These are phyloP conservation scores for Elsinoe fawcettii DNA, from an alignment of 2,329 filamentous ascomycete species.

Conservation along the genomic window DNA sequence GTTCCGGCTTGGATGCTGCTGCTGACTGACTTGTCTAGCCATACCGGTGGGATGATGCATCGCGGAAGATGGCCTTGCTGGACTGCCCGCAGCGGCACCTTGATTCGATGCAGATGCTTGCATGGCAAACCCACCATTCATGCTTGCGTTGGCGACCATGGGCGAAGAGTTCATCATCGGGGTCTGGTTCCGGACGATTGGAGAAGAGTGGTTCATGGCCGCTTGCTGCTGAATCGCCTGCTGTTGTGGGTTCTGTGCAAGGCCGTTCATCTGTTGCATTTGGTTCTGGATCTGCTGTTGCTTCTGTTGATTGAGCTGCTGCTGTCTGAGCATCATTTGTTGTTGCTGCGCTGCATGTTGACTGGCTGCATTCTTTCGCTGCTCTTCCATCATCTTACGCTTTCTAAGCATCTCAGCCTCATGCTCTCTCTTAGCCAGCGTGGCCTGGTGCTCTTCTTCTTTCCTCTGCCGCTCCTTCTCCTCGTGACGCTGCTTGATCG, in stretches of 20 bases:
- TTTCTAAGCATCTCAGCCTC: conserved; percentile 30
- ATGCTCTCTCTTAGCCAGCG: conserved; percentile 27
- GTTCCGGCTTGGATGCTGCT: conserved; percentile 28
- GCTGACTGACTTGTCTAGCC: conserved; percentile 33
- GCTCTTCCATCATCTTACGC: conserved; percentile 29
- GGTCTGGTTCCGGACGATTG: conserved; percentile 42
- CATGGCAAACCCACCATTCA: conserved; percentile 40
- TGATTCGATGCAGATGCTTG: conserved; percentile 58
- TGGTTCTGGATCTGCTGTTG: conserved; percentile 35
- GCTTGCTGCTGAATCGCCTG: conserved; percentile 42
- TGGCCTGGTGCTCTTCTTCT: conserved; percentile 49
- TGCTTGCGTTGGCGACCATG: conserved; percentile 27
- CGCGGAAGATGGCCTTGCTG: conserved; percentile 58
- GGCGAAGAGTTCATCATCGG: conserved; percentile 41
- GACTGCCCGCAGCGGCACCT: conserved; percentile 56
- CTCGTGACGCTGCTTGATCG: conserved; percentile 69
- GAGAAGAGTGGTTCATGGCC: conserved; percentile 54
- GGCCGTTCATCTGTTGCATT: conserved; percentile 34
- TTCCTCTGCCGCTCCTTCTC: conserved; percentile 54
- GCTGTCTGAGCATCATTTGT: conserved; percentile 29
- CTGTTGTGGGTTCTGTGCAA: conserved; percentile 20
- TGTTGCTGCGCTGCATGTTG: conserved; percentile 40
- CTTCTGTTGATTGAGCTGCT: conserved; percentile 33
- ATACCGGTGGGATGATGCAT: conserved; percentile 34
- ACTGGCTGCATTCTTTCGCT: conserved; percentile 24